These are phyloP conservation scores for Cryptosporidium felis DNA, from an alignment of 169 alveolate genomes.

Conservation along the genomic window DNA sequence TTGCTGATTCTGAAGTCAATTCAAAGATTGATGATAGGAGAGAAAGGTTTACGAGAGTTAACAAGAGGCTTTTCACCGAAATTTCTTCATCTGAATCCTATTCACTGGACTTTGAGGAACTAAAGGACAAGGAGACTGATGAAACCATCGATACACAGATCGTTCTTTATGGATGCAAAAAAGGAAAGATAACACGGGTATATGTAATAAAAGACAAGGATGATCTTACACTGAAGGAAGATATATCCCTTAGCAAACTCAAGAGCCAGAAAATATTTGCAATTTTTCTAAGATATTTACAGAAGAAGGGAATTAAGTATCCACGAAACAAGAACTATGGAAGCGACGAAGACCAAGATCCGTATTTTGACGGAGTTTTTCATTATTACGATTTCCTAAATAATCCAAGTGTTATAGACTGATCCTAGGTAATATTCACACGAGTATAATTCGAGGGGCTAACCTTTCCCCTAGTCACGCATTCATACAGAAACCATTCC, in stretches of 20 bases:
- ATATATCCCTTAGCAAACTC: slow-evolving; percentile 35
- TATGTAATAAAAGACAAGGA: slow-evolving; percentile 66
- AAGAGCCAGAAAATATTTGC: slow-evolving; percentile 50
- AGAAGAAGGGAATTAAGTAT: slow-evolving; percentile 57
- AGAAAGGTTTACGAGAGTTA: slow-evolving; percentile 24
- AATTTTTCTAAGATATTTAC: slow-evolving; percentile 45
- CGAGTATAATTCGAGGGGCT: too few species aligned
- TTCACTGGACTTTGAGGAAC: slow-evolving; percentile 54
- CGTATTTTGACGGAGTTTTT: slow-evolving; percentile 58
- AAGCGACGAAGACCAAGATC: not conserved
- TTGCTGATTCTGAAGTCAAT: slow-evolving; percentile 24
- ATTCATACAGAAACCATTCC: too few species aligned
- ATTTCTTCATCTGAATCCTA: slow-evolving; percentile 31
- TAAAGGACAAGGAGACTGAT: slow-evolving; percentile 43
- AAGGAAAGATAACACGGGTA: slow-evolving; percentile 47
- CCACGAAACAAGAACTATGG: slow-evolving; percentile 18
- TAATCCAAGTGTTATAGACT: slow-evolving; percentile 30
- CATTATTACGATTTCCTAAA: slow-evolving; percentile 49
- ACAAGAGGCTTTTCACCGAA: slow-evolving; percentile 58
- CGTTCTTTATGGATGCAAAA: slow-evolving; percentile 52
- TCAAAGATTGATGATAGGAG: slow-evolving; percentile 30
- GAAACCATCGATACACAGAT: slow-evolving; percentile 44
- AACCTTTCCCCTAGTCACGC: too few species aligned
- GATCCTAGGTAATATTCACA: too few species aligned
- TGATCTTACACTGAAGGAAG: slow-evolving; percentile 29